Evolutionary conservation across 768 basidiomycete genomes (phyloP), one percentile per base, ranked within the genome.

Genomic region (Tubosaeta sp.): DNA sequence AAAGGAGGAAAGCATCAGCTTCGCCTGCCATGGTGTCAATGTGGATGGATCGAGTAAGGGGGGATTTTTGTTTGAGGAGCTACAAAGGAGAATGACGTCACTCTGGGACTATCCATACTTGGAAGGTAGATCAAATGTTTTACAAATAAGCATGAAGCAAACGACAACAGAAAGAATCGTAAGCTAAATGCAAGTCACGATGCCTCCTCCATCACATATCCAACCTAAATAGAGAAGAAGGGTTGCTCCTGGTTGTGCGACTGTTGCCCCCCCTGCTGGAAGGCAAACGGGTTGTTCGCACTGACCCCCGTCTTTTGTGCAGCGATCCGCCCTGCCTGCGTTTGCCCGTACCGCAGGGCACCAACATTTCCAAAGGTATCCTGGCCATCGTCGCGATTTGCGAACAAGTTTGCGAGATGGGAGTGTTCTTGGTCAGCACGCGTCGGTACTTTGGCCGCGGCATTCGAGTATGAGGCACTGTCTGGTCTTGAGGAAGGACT

Each of bases 361-460:
- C 95, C 95, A 31, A 83, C 61, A 67, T 98, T 99, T 46, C 95
- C 95, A 65, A 97, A 98, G 48, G 95, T 95, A 71, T 99, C 97
- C 65, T 88, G 75, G 1, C 97, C 95, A 60, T 91, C 93, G 51
- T 97, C 95, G 46, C 86, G 78, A 63, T 89, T 91, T 6, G 91
- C 95, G 56, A 97, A 84, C 60, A 97, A 70, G 48, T 69, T 74
- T 3, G 95, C 94, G 48, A 99, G 80, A 34, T 85, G 80, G 13
- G 82, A 66, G 63, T 91, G 79, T 52, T 83, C 80, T 55, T 88
- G 83, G 66, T 95, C 91, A 44, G 78, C 74, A 43, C 74, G 75
- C 22, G 72, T 73, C 34, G 66, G 66, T 32, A 55, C 66, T 49
- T 58, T 60, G 29, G 56, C 59, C 9, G 55, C 52, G 3, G 51